Conservation (phyloP, 2,329 filamentous ascomycete species). For the Scedosporium apiospermum region DNA sequence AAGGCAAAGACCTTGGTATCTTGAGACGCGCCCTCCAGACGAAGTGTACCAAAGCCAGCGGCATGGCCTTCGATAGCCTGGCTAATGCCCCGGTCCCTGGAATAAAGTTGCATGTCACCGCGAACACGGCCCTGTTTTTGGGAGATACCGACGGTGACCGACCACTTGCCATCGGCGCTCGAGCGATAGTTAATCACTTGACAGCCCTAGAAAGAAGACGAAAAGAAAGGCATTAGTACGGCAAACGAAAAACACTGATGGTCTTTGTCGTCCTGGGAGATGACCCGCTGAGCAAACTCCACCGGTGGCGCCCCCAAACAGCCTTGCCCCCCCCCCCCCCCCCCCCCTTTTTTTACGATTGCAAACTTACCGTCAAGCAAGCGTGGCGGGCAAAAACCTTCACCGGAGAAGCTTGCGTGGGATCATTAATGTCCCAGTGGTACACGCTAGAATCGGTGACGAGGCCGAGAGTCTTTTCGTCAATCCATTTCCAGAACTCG, state of each 20-base stretch:
- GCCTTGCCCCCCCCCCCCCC: no score
- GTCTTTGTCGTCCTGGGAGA: constrained; percentile 11
- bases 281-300: neutral
- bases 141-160: constrained; percentile 93
- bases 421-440: constrained; percentile 95
- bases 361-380: constrained; percentile 65
- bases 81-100: constrained; percentile 89
- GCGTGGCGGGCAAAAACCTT: constrained; percentile 93
- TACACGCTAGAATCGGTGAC: constrained; percentile 88
- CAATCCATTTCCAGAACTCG: constrained; percentile 99
- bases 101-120: constrained; percentile 95
- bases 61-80: constrained; percentile 97
- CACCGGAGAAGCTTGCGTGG: constrained; percentile 65
- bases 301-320: neutral
- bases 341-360: no score
- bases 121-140: constrained; percentile 89
- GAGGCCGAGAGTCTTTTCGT: constrained; percentile 75
- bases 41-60: constrained; percentile 82
- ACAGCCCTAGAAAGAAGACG: constrained; percentile 56
- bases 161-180: constrained; percentile 94
- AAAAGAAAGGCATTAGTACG: neutral
- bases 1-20: constrained; percentile 97
- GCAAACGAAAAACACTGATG: neutral
- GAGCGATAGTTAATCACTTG: constrained; percentile 99
- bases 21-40: constrained; percentile 77